These are phyloP conservation scores for Plasmodium falciparum DNA, from an alignment of 169 alveolate genomes.

Conservation along the genomic window DNA sequence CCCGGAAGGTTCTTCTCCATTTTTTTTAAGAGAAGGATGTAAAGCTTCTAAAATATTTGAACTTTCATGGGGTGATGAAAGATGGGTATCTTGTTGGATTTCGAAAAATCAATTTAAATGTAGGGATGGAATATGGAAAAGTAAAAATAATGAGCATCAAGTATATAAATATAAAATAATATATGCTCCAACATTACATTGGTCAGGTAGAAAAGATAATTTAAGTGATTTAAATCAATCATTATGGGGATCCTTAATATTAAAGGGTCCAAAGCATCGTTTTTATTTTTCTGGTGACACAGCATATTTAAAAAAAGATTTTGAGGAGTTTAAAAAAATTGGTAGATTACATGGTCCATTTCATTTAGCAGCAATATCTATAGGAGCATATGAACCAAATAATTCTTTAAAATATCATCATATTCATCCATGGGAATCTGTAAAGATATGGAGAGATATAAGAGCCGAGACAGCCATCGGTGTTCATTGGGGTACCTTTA, in stretches of 20 bases:
- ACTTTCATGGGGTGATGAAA: conserved; percentile 72
- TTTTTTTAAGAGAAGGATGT: conserved; percentile 63
- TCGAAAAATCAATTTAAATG: conserved; percentile 33
- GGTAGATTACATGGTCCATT: conserved; percentile 68
- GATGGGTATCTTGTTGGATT: conserved; percentile 72
- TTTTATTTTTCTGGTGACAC: conserved; percentile 72
- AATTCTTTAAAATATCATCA: conserved; percentile 58
- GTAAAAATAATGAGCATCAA: conserved; percentile 27
- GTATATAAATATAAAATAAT: conserved; percentile 47
- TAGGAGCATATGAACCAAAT: conserved; percentile 74
- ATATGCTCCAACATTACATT: conserved; percentile 66
- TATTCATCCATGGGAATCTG: conserved; percentile 76
- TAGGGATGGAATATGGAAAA: conserved; percentile 69
- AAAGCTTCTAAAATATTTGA: conserved; percentile 53
- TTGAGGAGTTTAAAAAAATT: conserved; percentile 69
- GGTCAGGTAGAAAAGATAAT: conserved; percentile 65
- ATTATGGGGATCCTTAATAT: conserved; percentile 71
- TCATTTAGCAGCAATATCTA: conserved; percentile 60
- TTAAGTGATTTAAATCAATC: conserved; percentile 58
- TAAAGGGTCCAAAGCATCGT: conserved; percentile 57
- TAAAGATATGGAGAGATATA: conserved; percentile 66
- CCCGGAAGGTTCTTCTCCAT: conserved; percentile 45
- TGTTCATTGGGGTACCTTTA: conserved; percentile 70
- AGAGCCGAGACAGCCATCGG: conserved; percentile 57
- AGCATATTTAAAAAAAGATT: conserved; percentile 59